Conservation (phyloP, 495 filamentous ascomycete species). For the Aeminium ludgeri region DNA sequence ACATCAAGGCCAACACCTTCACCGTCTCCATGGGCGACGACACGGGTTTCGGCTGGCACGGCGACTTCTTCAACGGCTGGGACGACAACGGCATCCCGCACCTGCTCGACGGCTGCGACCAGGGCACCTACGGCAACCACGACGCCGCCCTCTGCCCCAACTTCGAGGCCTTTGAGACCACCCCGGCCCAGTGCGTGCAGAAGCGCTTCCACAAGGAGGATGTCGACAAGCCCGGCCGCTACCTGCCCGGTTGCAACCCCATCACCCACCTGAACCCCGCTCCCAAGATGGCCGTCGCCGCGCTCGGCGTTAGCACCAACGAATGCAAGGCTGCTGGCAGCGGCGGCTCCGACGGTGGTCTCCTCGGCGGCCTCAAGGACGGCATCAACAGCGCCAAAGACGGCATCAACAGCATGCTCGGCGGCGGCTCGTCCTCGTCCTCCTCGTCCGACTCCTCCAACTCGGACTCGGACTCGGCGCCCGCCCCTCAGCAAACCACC, state of each 20-base stretch:
- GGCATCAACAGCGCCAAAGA: no score
- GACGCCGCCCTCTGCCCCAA: background rate
- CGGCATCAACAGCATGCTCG: no score
- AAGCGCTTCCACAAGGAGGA: constrained; percentile 2
- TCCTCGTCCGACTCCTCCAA: no score
- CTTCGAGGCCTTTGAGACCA: background rate
- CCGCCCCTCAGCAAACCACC: no score
- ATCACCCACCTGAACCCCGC: constrained; percentile 4
- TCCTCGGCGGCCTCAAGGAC: no score
- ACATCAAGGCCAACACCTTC: constrained; percentile 2
- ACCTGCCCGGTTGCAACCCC: constrained; percentile 4
- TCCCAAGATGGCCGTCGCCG: background rate
- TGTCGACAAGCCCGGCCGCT: constrained; percentile 1
- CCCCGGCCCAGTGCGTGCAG: background rate
- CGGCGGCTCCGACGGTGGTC: background rate
- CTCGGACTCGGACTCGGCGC: no score
- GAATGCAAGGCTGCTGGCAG: background rate
- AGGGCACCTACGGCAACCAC: background rate
- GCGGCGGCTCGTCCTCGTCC: no score
- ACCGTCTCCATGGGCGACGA: constrained; percentile 1
- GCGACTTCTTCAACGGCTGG: constrained; percentile 10
- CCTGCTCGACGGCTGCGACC: background rate
- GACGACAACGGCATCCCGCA: constrained; percentile 4
- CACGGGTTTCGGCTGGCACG: constrained; percentile 5
- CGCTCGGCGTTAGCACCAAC: background rate